Evolutionary conservation across 2,329 filamentous ascomycete genomes (phyloP).

Genomic region (Chaetomium globosum): DNA sequence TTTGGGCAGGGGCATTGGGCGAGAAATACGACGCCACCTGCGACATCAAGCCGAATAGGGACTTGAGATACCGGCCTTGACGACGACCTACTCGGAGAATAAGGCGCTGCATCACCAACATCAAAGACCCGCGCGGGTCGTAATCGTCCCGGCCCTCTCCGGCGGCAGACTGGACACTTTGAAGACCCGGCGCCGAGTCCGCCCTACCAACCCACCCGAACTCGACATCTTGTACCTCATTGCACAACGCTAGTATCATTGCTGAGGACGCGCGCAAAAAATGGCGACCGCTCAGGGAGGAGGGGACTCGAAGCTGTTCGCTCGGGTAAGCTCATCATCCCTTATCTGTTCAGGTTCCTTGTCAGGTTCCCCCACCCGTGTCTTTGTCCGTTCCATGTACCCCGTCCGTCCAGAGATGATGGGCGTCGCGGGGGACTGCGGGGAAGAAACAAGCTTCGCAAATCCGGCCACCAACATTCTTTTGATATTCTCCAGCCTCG

Average conservation of each 20-base stretch:
- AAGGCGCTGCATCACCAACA: not conserved
- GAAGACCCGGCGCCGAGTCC: not conserved
- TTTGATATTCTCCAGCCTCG: not conserved
- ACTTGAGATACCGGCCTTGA: not conserved
- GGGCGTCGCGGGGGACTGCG: slow-evolving; percentile 11
- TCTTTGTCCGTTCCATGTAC: not conserved
- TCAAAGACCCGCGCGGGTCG: not conserved
- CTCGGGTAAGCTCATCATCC: slow-evolving; percentile 68
- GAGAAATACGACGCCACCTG: not conserved
- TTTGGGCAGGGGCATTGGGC: not conserved
- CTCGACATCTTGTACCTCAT: not conserved
- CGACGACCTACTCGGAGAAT: not conserved
- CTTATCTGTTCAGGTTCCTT: slow-evolving; percentile 8
- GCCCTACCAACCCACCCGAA: not conserved
- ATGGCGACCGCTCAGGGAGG: slow-evolving; percentile 65
- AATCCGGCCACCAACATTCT: not conserved
- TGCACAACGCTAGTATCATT: not conserved
- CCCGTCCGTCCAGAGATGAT: not conserved
- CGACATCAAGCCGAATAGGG: not conserved
- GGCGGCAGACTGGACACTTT: not conserved
- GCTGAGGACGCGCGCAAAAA: slow-evolving; percentile 37
- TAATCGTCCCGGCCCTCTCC: not conserved
- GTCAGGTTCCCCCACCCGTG: not conserved
- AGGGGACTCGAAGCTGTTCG: slow-evolving; percentile 99
- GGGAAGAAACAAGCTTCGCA: slow-evolving; percentile 12